Base-by-base conservation (phyloP, 106 monocot genomes). In the Hemerocallis citrina region DNA sequence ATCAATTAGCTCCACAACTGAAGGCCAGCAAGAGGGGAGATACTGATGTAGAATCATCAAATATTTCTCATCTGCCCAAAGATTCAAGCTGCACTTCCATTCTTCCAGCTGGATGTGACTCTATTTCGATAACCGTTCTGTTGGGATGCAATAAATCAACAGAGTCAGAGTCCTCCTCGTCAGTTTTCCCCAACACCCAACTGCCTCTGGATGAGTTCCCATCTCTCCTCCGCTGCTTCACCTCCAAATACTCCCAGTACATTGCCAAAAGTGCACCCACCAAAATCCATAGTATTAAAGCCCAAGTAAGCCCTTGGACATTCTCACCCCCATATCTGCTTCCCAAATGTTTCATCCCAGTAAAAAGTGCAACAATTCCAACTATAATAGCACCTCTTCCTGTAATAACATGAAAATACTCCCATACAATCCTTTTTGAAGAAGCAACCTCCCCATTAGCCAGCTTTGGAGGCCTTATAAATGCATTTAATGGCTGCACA, bases 1-100 rank as follows among this genome's bases (percentile, higher is more conserved):
- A 20, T 47, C 3, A 29, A 55, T n/a, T 31, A 17, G 55, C n/a
- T n/a, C 21, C 61, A 29, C 61, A 15, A 43, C 7, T 30, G 23
- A 62, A 62, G 41, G 31, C 29, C 44, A 31, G 29, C 25, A 41
- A 30, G 16, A 62, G 38, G 30, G 27, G 16, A 7, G n/a, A 44
- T 36, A 25, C 29, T 28, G 44, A 44, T 44, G 44, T 62, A 57
- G 19, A 20, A 25, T 24, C 7, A 28, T 29, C 44, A 20, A n/a
- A 37, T 21, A 8, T n/a, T n/a, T 16, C 37, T 75, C 64, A 94
- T 89, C 80, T 77, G 64, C 34, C 69, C 28, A 94, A 51, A 51
- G 93, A 85, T 68, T 94, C 93, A 36, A 94, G 83, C 60, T 94
- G 89, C 35, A 94, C 75, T 83, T 94, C 93, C 89, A 85, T 89